Evolutionary conservation across 129 eudicot genomes (phyloP).

Genomic region (Helianthus tuberosus): DNA sequence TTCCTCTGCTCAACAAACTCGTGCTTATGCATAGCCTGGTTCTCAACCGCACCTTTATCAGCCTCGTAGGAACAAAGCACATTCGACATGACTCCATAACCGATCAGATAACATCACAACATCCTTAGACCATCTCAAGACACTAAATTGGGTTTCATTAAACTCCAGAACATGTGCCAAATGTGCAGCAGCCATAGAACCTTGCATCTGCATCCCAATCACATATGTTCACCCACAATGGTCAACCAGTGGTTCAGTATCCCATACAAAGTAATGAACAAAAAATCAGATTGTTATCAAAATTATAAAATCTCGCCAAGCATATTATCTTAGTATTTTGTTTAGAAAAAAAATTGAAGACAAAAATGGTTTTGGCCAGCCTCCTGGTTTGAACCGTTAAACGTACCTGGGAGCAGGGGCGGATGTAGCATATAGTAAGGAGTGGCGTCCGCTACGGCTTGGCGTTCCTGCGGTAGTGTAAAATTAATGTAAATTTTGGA

Average conservation of each 20-base stretch:
- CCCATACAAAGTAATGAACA: conserved; percentile 48
- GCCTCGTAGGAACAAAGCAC: conserved; percentile 77
- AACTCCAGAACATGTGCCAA: conserved; percentile 40
- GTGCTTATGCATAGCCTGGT: conserved; percentile 86
- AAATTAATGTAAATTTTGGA: too few species aligned
- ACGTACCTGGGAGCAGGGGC: too few species aligned
- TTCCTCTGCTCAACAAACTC: conserved; percentile 90
- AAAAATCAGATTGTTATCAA: too few species aligned
- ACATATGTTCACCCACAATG: conserved; percentile 30
- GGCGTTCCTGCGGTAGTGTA: too few species aligned
- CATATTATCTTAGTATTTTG: too few species aligned
- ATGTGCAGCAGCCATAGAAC: conserved; percentile 33
- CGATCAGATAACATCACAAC: conserved; percentile 84
- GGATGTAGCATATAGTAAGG: too few species aligned
- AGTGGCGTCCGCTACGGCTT: too few species aligned
- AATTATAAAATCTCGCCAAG: too few species aligned
- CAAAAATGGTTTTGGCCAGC: too few species aligned
- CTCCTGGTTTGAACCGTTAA: too few species aligned
- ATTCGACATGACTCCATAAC: conserved; percentile 69
- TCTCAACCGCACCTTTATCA: conserved; percentile 96
- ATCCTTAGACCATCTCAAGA: conserved; percentile 84
- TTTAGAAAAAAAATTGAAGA: too few species aligned
- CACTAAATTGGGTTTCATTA: conserved; percentile 67
- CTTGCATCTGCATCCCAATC: conserved; percentile 25
- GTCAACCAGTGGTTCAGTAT: conserved; percentile 31